Evolutionary conservation across 2,329 filamentous ascomycete genomes (phyloP).

Genomic region (Seiridium cupressi): DNA sequence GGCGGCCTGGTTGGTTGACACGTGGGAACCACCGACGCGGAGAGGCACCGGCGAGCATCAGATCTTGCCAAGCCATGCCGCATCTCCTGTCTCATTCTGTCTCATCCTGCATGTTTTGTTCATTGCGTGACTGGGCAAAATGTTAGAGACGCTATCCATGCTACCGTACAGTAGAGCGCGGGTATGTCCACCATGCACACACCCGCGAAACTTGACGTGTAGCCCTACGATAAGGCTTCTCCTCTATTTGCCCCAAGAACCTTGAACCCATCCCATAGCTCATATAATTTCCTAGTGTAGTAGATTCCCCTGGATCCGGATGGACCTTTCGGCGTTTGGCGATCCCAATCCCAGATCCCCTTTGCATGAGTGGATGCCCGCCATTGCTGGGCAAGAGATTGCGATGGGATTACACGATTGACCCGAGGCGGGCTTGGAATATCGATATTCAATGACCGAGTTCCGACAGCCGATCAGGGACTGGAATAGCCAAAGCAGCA

Average conservation of each 20-base stretch:
- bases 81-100: neutral
- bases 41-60: neutral
- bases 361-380: too few relatives aligned
- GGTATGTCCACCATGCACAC: neutral
- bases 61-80: neutral
- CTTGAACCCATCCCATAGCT: too few relatives aligned
- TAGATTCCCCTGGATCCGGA: too few relatives aligned
- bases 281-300: too few relatives aligned
- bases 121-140: slow-evolving; percentile 3
- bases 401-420: neutral
- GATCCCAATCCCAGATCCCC: neutral
- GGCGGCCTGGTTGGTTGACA: neutral
- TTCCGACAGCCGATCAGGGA: too few relatives aligned
- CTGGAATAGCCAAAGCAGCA: too few relatives aligned
- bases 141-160: neutral
- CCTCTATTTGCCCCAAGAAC: too few relatives aligned
- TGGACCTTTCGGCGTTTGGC: too few relatives aligned
- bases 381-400: neutral
- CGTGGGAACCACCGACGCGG: neutral
- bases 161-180: too few relatives aligned
- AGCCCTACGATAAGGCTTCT: neutral
- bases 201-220: neutral
- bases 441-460: too few relatives aligned
- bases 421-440: too few relatives aligned
- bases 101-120: neutral